Conservation (phyloP, 176 grass and related monocot species). For the Avena eriantha region DNA sequence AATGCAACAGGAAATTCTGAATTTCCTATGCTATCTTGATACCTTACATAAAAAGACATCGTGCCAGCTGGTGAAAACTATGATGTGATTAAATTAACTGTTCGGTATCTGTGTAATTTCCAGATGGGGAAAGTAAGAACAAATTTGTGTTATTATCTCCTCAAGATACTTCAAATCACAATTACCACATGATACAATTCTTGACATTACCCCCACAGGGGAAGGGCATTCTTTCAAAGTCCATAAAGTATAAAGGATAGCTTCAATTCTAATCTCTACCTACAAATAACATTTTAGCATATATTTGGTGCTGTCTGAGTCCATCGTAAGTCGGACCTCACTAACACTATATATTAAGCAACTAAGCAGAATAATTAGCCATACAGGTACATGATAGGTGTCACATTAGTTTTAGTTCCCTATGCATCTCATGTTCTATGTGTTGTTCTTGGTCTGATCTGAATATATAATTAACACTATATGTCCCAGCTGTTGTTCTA, state of each 20-base stretch:
- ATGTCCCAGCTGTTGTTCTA: background rate
- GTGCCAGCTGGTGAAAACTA: background rate
- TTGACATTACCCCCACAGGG: background rate
- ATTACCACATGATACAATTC: background rate
- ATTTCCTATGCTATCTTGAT: slow-evolving; percentile 2
- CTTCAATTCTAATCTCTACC: slow-evolving; percentile 16
- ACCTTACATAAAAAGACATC: background rate
- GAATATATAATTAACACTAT: background rate
- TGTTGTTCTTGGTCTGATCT: background rate
- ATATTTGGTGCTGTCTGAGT: background rate
- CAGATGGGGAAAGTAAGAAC: slow-evolving; percentile 11
- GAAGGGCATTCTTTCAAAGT: background rate
- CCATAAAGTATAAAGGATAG: slow-evolving; percentile 10
- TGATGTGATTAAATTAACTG: background rate
- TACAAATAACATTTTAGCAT: background rate
- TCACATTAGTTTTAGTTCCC: background rate
- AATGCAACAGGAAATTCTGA: background rate
- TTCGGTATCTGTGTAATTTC: background rate
- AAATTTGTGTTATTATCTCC: background rate
- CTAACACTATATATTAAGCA: background rate
- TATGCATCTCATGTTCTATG: background rate
- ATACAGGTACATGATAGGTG: background rate
- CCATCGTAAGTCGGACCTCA: slow-evolving; percentile 19
- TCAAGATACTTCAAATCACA: background rate
- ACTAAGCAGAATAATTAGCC: slow-evolving; percentile 7